phyloP scores from a whole-genome alignment of 225 moss, liverwort and hornwort species.

The Polytrichum formosum region DNA sequence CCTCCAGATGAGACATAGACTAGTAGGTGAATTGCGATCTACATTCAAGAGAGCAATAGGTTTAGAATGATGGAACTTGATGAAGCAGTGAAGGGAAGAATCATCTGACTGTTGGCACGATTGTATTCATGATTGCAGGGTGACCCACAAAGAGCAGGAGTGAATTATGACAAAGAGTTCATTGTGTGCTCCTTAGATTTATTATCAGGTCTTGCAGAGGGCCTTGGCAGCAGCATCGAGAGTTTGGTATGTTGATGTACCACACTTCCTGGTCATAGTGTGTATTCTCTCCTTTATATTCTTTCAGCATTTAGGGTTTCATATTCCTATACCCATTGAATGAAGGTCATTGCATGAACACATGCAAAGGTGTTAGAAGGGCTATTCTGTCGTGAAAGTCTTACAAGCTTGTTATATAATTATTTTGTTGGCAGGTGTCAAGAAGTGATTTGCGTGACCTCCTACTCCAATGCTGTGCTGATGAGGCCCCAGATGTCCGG shows the following conservation, averaged over 20 bases:
- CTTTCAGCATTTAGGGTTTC: not conserved
- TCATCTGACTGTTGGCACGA: not conserved
- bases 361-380: too few relatives aligned
- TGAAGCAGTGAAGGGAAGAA: not conserved
- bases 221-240: slow-evolving; percentile 82
- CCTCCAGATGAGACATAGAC: too few relatives aligned
- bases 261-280: not conserved
- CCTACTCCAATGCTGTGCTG: slow-evolving; percentile 78
- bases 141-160: slow-evolving; percentile 85
- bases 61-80: too few relatives aligned
- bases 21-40: too few relatives aligned
- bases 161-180: slow-evolving; percentile 85
- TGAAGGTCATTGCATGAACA: not conserved
- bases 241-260: slow-evolving; percentile 50
- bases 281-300: not conserved
- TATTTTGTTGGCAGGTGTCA: slow-evolving; percentile 44
- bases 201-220: slow-evolving; percentile 86
- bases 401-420: not conserved
- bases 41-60: too few relatives aligned
- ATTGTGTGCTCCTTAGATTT: slow-evolving; percentile 88
- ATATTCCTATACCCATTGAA: not conserved
- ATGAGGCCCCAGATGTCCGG: slow-evolving; percentile 82
- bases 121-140: slow-evolving; percentile 38
- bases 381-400: too few relatives aligned
- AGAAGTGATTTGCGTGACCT: slow-evolving; percentile 81